Evolutionary conservation across 176 grass and related monocot species (phyloP).

Genomic region (Hordeum vulgare): MorexV3_pseudomolecules_assembly NC_058520.1:329752078-329752577

Average conservation of each 20-base stretch:
- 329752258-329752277: neutral
- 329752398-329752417: neutral
- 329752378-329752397: neutral
- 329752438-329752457: neutral
- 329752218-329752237: neutral
- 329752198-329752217: neutral
- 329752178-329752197: neutral
- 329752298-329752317: neutral
- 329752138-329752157: neutral
- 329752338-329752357: neutral
- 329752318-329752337: neutral
- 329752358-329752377: neutral
- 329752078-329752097: neutral
- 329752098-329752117: neutral
- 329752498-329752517: neutral
- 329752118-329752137: neutral
- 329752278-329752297: neutral
- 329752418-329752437: neutral
- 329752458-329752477: neutral
- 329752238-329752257: neutral
- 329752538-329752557: neutral
- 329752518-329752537: too few relatives aligned
- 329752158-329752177: neutral
- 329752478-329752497: neutral
- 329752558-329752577: neutral